Evolutionary conservation across 139 green algal species (phyloP), one percentile per base, ranked within the genome.

Genomic region (Dunaliella sp.): DNA sequence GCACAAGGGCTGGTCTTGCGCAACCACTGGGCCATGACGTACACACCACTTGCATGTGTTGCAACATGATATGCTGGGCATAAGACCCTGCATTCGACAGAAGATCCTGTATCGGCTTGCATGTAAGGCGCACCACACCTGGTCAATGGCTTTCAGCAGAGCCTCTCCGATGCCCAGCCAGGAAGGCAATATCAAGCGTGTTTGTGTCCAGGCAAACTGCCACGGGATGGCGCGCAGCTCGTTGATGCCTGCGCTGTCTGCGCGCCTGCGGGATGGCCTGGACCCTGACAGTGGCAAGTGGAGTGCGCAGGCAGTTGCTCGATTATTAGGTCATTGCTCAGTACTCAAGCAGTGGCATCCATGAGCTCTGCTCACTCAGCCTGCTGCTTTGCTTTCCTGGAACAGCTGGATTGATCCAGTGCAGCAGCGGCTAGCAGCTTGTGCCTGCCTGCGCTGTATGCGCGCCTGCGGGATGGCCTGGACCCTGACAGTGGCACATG

Each of bases 141-240:
- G 37, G 25, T 90, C 77, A 1, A 95, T 91, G 37, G 91, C 91
- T 25, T 87, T 72, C n/a, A 92, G 65, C 31, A 99, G 90, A n/a
- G 95, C 96, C 36, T 96, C 93, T 30, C 96, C 96, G 1, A 99
- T 90, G 80, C 98, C 98, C 80, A 99, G 95, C 98, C 98, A 99
- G 32, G 96, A 96, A 37, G 98, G 97, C 90, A 99, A 94, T 86
- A 98, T 94, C 83, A 99, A 95, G 32, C 98, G 93, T 57, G 94
- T 98, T 89, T 97, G 96, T 1, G 97, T 99, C 97, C 97, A 99
- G 31, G 97, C 96, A 91, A 99, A 99, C 89, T 99, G 98, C 97
- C 97, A 99, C 76, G 97, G 97, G 89, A 99, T 99, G 87, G 97
- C 97, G 28, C 97, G 94, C 83, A 99, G 93, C 21, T 92, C 94